phyloP scores from a whole-genome alignment of 352 stramenopile genomes.

The Thalassiosira exigua region DNA sequence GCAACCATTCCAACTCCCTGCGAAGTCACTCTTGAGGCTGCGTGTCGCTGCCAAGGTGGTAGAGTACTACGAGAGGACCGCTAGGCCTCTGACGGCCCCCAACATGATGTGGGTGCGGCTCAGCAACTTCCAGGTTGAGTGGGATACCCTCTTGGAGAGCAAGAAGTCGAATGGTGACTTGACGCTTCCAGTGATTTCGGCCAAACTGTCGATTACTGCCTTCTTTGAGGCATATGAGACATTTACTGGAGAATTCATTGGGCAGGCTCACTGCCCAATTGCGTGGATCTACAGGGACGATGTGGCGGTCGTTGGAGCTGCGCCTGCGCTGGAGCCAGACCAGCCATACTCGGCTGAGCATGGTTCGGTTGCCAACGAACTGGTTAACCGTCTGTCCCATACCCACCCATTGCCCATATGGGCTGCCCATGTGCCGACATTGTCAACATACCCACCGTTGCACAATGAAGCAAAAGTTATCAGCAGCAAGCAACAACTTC shows the following conservation, averaged over 20 bases:
- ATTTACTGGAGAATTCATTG: background rate
- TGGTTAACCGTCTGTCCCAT: too few species aligned
- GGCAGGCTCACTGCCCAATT: background rate
- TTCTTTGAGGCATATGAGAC: slow-evolving; percentile 2
- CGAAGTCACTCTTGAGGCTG: background rate
- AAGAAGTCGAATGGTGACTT: background rate
- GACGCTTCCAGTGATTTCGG: background rate
- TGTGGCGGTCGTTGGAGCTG: background rate
- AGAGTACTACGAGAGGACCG: slow-evolving; percentile 2
- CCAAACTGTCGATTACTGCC: background rate
- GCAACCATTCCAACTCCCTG: background rate
- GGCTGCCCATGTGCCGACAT: too few species aligned
- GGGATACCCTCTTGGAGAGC: background rate
- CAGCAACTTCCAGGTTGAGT: background rate
- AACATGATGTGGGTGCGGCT: background rate
- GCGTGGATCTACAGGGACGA: background rate
- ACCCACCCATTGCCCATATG: too few species aligned
- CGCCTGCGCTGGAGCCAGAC: background rate
- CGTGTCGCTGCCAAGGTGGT: background rate
- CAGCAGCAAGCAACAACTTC: too few species aligned
- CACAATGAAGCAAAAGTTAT: too few species aligned
- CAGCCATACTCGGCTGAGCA: background rate
- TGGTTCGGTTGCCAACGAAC: background rate
- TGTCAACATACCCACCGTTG: too few species aligned
- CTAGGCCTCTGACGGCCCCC: background rate